Conservation (phyloP, 805 yeast genomes). For the Saccharomyces mikatae region DNA sequence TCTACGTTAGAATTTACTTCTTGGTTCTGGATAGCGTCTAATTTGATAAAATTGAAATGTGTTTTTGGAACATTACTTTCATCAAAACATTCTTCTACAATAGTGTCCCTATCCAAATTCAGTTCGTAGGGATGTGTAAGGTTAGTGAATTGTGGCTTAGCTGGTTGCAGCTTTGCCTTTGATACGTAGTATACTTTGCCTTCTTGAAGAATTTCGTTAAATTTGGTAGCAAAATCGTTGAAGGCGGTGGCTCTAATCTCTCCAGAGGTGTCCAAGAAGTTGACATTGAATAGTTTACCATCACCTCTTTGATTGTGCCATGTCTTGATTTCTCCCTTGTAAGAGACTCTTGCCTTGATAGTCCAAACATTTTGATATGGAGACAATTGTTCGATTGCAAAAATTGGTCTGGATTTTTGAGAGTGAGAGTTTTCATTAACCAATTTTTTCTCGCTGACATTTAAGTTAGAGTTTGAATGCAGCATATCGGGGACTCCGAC, state of each 20-base stretch:
- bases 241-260: slow-evolving; percentile 95
- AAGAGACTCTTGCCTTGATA: slow-evolving; percentile 84
- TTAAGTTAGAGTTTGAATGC: neutral
- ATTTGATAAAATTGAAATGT: slow-evolving; percentile 64
- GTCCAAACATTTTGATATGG: slow-evolving; percentile 91
- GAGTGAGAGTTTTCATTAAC: slow-evolving; percentile 10
- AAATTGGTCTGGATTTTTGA: slow-evolving; percentile 37
- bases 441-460: neutral
- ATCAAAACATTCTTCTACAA: slow-evolving; percentile 59
- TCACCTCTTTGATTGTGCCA: slow-evolving; percentile 83
- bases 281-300: slow-evolving; percentile 83
- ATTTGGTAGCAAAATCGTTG: slow-evolving; percentile 75
- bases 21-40: slow-evolving; percentile 55
- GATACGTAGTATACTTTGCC: slow-evolving; percentile 83
- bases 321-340: slow-evolving; percentile 77
- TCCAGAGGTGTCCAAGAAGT: slow-evolving; percentile 87
- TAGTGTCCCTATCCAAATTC: slow-evolving; percentile 68
- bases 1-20: slow-evolving; percentile 72
- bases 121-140: slow-evolving; percentile 86
- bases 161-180: slow-evolving; percentile 69
- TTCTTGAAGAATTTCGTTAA: slow-evolving; percentile 68
- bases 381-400: slow-evolving; percentile 78
- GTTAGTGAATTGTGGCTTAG: slow-evolving; percentile 80
- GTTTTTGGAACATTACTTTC: slow-evolving; percentile 65
- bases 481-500: slow-evolving; percentile 17